Evolutionary conservation across 306 rosid genomes (phyloP).

Genomic region (Leucaena leucocephala): DNA sequence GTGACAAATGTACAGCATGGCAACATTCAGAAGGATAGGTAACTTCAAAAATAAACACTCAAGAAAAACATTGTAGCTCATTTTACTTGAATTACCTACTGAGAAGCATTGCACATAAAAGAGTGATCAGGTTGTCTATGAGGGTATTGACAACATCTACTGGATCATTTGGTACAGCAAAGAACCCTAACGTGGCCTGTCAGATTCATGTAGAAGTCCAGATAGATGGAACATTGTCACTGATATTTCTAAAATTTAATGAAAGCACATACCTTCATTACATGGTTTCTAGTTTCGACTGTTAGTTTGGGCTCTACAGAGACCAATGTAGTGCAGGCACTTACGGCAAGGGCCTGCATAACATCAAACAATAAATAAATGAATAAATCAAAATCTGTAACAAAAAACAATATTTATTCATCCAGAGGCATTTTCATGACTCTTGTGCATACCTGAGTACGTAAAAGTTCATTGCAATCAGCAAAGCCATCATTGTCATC

Average conservation of each 20-base stretch:
- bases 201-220: slow-evolving; percentile 44
- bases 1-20: slow-evolving; percentile 1
- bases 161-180: slow-evolving; percentile 94
- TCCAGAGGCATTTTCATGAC: slow-evolving; percentile 13
- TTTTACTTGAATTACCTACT: slow-evolving; percentile 62
- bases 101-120: slow-evolving; percentile 94
- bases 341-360: slow-evolving; percentile 88
- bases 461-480: slow-evolving; percentile 82
- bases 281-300: slow-evolving; percentile 87
- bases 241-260: slow-evolving; percentile 32
- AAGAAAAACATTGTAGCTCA: slow-evolving; percentile 22
- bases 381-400: slow-evolving; percentile 27
- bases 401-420: slow-evolving; percentile 36
- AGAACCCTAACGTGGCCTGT: slow-evolving; percentile 98
- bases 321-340: slow-evolving; percentile 95
- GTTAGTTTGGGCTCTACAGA: slow-evolving; percentile 96
- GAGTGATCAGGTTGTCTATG: slow-evolving; percentile 86
- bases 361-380: slow-evolving; percentile 15
- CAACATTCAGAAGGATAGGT: slow-evolving; percentile 26
- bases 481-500: slow-evolving; percentile 80
- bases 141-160: slow-evolving; percentile 76
- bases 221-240: slow-evolving; percentile 17
- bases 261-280: slow-evolving; percentile 70
- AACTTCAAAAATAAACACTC: slow-evolving; percentile 19
- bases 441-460: slow-evolving; percentile 71